Conservation (phyloP, 1,284 basidiomycete genomes). For the Ustilago vetiveriae region DNA sequence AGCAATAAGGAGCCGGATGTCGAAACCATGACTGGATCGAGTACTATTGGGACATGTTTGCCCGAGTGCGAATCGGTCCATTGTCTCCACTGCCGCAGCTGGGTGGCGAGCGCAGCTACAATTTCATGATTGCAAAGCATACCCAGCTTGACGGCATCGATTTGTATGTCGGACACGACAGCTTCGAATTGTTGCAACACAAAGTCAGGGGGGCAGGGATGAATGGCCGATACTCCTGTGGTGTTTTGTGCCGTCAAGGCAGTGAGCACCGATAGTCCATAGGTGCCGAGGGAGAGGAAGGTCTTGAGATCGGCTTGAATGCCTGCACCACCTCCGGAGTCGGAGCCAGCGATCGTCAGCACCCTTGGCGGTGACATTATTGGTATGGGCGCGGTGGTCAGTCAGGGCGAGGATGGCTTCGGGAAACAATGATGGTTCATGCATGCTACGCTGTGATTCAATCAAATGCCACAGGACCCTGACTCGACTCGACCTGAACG, state of each 20-base stretch:
- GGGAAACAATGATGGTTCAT: no score
- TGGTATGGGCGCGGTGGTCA: no score
- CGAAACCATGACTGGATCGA: slow-evolving; percentile 85
- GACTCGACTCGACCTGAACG: not conserved
- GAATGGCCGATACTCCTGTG: slow-evolving; percentile 76
- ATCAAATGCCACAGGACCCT: not conserved
- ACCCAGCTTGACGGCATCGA: slow-evolving; percentile 86
- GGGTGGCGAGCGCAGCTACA: slow-evolving; percentile 67
- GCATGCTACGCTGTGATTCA: no score
- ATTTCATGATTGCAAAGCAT: slow-evolving; percentile 75
- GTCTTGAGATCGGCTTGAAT: slow-evolving; percentile 85
- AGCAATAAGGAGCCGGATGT: slow-evolving; percentile 88
- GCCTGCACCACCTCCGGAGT: slow-evolving; percentile 87
- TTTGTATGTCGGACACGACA: slow-evolving; percentile 79
- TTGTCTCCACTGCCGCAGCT: slow-evolving; percentile 27
- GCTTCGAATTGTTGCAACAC: slow-evolving; percentile 74
- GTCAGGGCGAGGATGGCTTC: no score
- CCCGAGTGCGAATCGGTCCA: slow-evolving; percentile 12
- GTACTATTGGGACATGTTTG: slow-evolving; percentile 45
- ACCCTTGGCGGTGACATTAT: slow-evolving; percentile 68
- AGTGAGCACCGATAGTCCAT: slow-evolving; percentile 86
- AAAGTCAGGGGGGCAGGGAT: slow-evolving; percentile 61
- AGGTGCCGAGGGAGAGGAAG: slow-evolving; percentile 77
- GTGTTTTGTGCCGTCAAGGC: slow-evolving; percentile 94
- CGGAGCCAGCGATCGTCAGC: slow-evolving; percentile 84